phyloP scores from a whole-genome alignment of 257 asterid species.

The Solanum peruvianum region DNA sequence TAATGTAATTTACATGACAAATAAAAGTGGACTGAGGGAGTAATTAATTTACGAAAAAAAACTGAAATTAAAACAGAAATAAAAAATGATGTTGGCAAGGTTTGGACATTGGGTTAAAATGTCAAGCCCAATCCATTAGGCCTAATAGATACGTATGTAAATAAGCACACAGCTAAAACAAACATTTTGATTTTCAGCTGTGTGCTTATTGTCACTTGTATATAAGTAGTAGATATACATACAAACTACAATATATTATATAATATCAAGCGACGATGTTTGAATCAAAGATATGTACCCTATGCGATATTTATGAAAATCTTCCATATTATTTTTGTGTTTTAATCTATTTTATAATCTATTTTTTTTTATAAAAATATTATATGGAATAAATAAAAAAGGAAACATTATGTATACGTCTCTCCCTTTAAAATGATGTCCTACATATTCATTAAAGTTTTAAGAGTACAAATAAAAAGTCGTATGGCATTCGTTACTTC shows the following conservation, averaged over 20 bases:
- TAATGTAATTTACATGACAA: too few species aligned
- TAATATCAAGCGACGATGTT: neutral
- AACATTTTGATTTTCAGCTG: too few species aligned
- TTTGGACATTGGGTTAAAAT: too few species aligned
- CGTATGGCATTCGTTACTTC: neutral
- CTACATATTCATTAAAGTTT: neutral
- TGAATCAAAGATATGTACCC: neutral
- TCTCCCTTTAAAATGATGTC: neutral
- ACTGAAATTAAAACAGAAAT: too few species aligned
- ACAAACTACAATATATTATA: neutral
- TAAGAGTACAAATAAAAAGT: neutral
- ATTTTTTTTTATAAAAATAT: neutral
- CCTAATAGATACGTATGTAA: too few species aligned
- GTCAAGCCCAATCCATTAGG: too few species aligned
- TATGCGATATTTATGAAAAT: neutral
- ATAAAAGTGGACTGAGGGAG: accelerated
- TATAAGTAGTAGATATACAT: too few species aligned
- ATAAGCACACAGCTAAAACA: too few species aligned
- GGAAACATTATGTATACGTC: neutral
- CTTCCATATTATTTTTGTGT: neutral
- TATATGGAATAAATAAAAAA: neutral
- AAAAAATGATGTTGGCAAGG: too few species aligned
- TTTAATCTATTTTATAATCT: neutral
- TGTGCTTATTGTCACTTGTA: too few species aligned
- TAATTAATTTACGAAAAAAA: too few species aligned